These are phyloP conservation scores for Tolypocladium pustulatum DNA, from an alignment of 2,329 filamentous ascomycete genomes.

Conservation along the genomic window DNA sequence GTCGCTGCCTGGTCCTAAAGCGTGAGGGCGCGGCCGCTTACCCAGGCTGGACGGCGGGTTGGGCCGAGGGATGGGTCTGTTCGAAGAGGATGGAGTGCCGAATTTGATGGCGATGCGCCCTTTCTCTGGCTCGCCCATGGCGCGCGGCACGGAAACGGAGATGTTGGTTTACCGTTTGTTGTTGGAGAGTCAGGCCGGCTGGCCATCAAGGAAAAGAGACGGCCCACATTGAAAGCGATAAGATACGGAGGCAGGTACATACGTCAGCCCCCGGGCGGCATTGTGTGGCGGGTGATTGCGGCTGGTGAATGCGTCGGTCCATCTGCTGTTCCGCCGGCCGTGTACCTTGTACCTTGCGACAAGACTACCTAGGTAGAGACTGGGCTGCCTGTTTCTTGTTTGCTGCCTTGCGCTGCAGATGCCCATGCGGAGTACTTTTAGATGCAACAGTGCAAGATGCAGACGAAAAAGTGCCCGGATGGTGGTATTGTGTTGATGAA, in stretches of 20 bases:
- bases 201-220: not conserved
- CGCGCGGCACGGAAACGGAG: constrained; percentile 3
- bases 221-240: constrained; percentile 1
- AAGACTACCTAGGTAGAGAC: not conserved
- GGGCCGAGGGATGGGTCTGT: constrained; percentile 15
- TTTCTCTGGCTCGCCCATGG: constrained; percentile 27
- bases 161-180: not conserved
- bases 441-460: not conserved
- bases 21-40: constrained; percentile 34
- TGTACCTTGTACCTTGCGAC: not conserved
- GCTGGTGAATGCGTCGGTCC: not conserved
- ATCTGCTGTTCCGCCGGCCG: not conserved
- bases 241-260: not conserved
- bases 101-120: constrained; percentile 40
- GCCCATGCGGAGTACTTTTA: not conserved
- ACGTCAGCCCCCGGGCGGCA: not conserved
- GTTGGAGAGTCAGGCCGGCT: not conserved
- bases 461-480: not conserved
- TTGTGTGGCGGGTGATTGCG: not conserved
- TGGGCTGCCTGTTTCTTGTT: not conserved
- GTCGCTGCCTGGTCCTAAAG: constrained; percentile 30
- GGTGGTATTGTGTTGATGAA: not conserved
- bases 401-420: not conserved
- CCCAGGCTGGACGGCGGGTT: constrained; percentile 33
- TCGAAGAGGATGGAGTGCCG: constrained; percentile 18